phyloP scores from a whole-genome alignment of 148 eudicot genomes.

The Fagopyrum tataricum region DNA sequence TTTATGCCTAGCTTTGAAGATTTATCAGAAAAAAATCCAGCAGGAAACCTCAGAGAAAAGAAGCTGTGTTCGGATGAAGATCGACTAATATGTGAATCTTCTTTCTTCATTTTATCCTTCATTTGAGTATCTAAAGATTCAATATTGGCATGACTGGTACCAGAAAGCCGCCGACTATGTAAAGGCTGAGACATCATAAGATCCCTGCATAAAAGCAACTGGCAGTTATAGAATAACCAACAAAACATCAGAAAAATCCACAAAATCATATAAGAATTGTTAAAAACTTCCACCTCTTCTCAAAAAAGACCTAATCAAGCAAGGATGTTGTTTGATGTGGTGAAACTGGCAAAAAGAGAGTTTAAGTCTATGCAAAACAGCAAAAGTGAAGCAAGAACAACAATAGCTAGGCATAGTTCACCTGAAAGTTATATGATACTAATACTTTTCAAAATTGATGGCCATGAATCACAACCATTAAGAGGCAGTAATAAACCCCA shows the following conservation, averaged over 20 bases:
- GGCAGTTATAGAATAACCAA: too few relatives aligned
- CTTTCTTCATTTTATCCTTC: constrained; percentile 75
- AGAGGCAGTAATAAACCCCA: too few relatives aligned
- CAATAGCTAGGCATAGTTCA: too few relatives aligned
- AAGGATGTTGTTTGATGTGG: too few relatives aligned
- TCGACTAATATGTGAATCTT: constrained; percentile 43
- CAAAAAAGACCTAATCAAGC: too few relatives aligned
- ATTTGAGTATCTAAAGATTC: constrained; percentile 61
- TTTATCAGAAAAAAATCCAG: constrained; percentile 27
- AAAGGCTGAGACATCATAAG: constrained; percentile 79
- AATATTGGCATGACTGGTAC: constrained; percentile 45
- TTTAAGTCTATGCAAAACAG: too few relatives aligned
- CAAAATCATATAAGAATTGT: background rate
- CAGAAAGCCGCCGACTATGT: constrained; percentile 61
- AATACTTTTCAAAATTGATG: too few relatives aligned
- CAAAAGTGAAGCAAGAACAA: too few relatives aligned
- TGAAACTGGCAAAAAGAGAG: too few relatives aligned
- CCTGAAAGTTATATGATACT: too few relatives aligned
- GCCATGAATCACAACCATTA: too few relatives aligned
- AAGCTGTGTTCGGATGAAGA: constrained; percentile 16
- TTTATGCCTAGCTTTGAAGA: constrained; percentile 37
- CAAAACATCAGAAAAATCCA: background rate
- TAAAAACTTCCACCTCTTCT: background rate
- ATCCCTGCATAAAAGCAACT: background rate
- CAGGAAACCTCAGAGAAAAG: background rate